phyloP scores from a whole-genome alignment of 352 stramenopile species.

The Pythium sp. region DNA sequence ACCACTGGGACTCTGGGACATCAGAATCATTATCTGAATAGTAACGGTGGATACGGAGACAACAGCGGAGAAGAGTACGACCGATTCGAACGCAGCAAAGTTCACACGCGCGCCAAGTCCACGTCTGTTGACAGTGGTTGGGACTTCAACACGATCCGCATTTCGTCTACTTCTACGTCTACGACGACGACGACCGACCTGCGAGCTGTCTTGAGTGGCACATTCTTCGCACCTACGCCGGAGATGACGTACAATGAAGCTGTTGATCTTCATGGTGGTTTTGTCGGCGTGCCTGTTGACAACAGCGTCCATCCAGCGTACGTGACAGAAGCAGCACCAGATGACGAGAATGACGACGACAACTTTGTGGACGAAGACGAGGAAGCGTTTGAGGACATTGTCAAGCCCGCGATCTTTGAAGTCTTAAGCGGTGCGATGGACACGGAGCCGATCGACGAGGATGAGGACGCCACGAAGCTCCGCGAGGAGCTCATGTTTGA shows the following conservation, averaged over 20 bases:
- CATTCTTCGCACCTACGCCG: constrained; percentile 13
- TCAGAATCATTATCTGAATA: not conserved
- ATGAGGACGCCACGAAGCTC: constrained; percentile 37
- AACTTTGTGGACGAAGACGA: constrained; percentile 30
- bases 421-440: constrained; percentile 53
- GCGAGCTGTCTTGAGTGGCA: not conserved
- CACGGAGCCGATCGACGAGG: constrained; percentile 13
- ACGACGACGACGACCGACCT: not conserved
- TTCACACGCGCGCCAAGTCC: constrained; percentile 35
- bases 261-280: not conserved
- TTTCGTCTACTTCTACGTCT: constrained; percentile 31
- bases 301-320: constrained; percentile 4
- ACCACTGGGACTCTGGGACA: not conserved
- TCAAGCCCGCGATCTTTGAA: constrained; percentile 82
- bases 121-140: constrained; percentile 55
- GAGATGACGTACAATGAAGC: constrained; percentile 1
- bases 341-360: constrained; percentile 24
- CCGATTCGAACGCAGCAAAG: constrained; percentile 33
- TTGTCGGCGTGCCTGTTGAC: not conserved
- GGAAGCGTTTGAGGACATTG: constrained; percentile 55
- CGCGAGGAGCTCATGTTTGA: constrained; percentile 78
- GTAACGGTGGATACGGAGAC: not conserved
- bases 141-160: constrained; percentile 76
- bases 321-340: constrained; percentile 10
- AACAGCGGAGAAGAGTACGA: constrained; percentile 18